phyloP scores from a whole-genome alignment of 139 green algal genomes.

The Choricystis sp. region DNA sequence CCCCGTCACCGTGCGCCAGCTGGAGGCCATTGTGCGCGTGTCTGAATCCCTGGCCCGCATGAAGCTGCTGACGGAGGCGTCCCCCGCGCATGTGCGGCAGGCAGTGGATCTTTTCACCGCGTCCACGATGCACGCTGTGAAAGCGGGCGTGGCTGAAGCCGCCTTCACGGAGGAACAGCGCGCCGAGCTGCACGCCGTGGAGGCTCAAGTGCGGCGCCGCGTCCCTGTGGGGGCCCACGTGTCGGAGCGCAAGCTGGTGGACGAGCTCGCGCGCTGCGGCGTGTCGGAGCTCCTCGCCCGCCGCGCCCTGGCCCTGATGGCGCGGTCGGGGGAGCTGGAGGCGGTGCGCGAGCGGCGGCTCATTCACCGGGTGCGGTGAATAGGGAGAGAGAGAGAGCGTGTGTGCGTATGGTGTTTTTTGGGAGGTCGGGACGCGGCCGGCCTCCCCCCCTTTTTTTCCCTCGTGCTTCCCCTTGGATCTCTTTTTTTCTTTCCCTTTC shows the following conservation, averaged over 20 bases:
- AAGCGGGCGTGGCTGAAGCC: conserved; percentile 40
- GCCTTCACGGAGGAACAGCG: conserved; percentile 55
- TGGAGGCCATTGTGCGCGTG: conserved; percentile 92
- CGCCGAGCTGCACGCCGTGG: conserved; percentile 40
- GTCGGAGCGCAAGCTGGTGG: conserved; percentile 34
- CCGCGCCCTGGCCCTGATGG: conserved; percentile 8
- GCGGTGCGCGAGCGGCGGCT: conserved; percentile 9
- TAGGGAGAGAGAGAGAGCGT: not conserved
- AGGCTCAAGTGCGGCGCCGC: conserved; percentile 57
- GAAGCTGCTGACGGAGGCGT: conserved; percentile 50
- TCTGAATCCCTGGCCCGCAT: conserved; percentile 85
- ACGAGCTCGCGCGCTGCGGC: conserved; percentile 28
- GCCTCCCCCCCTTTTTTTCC: too few species aligned
- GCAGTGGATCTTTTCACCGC: conserved; percentile 72
- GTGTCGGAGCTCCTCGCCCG: conserved; percentile 7
- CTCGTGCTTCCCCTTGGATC: too few species aligned
- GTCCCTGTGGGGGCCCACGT: conserved; percentile 51
- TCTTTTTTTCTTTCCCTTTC: too few species aligned
- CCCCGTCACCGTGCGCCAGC: conserved; percentile 89
- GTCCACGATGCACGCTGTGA: conserved; percentile 61
- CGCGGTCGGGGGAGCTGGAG: conserved; percentile 4
- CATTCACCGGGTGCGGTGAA: not conserved
- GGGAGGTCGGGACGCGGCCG: too few species aligned
- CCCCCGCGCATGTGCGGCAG: conserved; percentile 53
- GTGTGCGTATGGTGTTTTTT: not conserved